Percentiles rank a stretch among this genome's conserved stretches.
phyloP scores from a whole-genome alignment of 306 rosid species.

The Nissolia schottii region DNA sequence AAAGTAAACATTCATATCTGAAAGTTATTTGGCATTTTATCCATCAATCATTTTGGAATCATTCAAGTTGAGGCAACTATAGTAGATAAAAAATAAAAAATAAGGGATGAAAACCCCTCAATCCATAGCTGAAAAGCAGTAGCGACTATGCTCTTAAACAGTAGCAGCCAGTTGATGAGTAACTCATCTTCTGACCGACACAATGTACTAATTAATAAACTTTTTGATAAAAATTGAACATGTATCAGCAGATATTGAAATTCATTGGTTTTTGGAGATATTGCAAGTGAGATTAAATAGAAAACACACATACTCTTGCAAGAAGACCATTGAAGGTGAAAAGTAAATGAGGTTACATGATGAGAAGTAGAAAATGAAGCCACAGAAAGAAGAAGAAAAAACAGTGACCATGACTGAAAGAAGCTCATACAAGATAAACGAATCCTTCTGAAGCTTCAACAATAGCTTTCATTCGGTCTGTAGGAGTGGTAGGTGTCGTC shows the following conservation, averaged over 20 bases:
- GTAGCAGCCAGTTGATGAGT: neutral
- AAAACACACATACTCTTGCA: neutral
- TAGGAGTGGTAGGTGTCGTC: conserved; percentile 91
- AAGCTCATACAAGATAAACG: conserved; percentile 67
- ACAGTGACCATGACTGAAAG: neutral
- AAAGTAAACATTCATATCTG: no score
- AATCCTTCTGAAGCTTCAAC: conserved; percentile 85
- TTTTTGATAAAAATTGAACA: neutral
- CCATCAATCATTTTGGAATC: no score
- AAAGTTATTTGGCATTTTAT: no score
- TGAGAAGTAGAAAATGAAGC: no score
- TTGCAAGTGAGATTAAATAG: neutral
- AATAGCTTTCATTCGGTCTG: conserved; percentile 69
- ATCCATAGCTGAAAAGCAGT: no score
- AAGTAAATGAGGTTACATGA: neutral
- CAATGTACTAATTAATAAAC: neutral
- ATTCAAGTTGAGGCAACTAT: neutral
- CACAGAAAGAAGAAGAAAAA: neutral
- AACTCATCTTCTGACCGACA: conserved; percentile 8
- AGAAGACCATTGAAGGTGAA: neutral
- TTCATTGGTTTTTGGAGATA: neutral
- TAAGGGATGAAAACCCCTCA: no score
- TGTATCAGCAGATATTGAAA: neutral
- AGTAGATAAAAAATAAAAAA: no score
- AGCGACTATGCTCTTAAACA: neutral